These are phyloP conservation scores for Didymella exigua DNA, from an alignment of 2,329 filamentous ascomycete genomes.

Conservation along the genomic window DNA sequence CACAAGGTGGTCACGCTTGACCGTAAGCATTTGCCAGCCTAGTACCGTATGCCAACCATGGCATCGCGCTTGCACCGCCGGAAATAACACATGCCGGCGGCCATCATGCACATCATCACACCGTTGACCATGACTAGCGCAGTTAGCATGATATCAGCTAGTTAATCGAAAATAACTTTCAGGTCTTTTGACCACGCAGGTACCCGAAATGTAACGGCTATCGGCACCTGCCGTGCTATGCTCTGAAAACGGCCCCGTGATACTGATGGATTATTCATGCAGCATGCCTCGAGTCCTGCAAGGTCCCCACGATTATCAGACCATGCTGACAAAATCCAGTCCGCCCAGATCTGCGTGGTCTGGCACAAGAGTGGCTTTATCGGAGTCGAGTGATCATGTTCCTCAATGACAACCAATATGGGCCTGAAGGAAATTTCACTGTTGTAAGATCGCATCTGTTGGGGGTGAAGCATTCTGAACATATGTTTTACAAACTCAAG, in stretches of 20 bases:
- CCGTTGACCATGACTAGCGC: neutral
- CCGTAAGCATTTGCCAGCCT: neutral
- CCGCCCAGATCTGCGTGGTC: too few relatives aligned
- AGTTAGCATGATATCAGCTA: neutral
- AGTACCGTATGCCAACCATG: neutral
- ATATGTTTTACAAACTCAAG: neutral
- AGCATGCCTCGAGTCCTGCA: neutral
- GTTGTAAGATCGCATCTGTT: neutral
- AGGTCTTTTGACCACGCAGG: constrained; percentile 13
- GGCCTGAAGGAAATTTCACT: neutral
- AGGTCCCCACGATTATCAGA: neutral
- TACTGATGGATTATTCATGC: neutral
- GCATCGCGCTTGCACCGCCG: neutral
- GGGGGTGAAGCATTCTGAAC: neutral
- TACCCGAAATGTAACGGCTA: constrained; percentile 16
- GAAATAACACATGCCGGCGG: neutral
- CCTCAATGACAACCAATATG: neutral
- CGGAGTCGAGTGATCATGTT: neutral
- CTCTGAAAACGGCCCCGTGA: neutral
- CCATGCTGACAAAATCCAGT: neutral
- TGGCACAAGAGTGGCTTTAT: neutral
- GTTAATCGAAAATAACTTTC: neutral
- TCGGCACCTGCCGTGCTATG: neutral
- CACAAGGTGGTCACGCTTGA: neutral
- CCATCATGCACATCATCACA: neutral